A percentile compares a stretch with the other conserved stretches of the same genome.
phyloP scores from a whole-genome alignment of 176 grass and related monocot genomes.

The Zizania latifolia region DNA sequence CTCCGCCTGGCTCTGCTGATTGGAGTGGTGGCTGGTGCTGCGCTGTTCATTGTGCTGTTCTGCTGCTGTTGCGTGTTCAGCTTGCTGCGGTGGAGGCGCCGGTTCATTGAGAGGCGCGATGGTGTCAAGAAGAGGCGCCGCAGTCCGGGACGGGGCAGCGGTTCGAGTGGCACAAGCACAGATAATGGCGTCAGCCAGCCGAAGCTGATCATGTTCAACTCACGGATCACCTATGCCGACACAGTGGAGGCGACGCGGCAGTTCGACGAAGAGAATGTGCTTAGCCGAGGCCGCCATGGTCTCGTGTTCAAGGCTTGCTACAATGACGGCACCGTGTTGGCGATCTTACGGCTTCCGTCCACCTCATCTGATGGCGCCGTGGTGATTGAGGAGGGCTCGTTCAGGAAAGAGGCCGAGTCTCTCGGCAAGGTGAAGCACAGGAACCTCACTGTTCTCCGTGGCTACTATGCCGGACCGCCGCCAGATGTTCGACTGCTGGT shows the following conservation, averaged over 20 bases:
- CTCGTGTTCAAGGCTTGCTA: constrained; percentile 99
- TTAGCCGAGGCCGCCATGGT: constrained; percentile 89
- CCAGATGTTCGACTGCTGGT: constrained; percentile 87
- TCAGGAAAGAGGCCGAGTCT: constrained; percentile 90
- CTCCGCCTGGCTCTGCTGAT: constrained; percentile 54
- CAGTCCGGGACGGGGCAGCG: constrained; percentile 81
- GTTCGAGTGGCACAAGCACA: constrained; percentile 66
- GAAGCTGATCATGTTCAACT: constrained; percentile 91
- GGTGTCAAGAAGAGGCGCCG: constrained; percentile 78
- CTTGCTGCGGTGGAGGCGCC: constrained; percentile 66
- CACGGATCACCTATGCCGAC: constrained; percentile 81
- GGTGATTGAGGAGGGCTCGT: constrained; percentile 80
- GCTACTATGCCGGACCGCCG: constrained; percentile 92
- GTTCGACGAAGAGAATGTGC: constrained; percentile 92
- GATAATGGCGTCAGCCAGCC: constrained; percentile 60
- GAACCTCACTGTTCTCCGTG: constrained; percentile 86
- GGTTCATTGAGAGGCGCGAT: constrained; percentile 61
- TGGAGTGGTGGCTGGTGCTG: constrained; percentile 40
- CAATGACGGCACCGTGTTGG: constrained; percentile 76
- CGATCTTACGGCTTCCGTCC: constrained; percentile 81
- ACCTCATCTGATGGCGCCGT: constrained; percentile 81
- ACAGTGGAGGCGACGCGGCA: constrained; percentile 79
- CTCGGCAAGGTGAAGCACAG: constrained; percentile 97
- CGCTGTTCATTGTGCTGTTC: constrained; percentile 41
- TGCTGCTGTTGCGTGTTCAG: constrained; percentile 73